Evolutionary conservation across 805 yeast species (phyloP).

Genomic region (Yamadazyma ubonensis): DNA sequence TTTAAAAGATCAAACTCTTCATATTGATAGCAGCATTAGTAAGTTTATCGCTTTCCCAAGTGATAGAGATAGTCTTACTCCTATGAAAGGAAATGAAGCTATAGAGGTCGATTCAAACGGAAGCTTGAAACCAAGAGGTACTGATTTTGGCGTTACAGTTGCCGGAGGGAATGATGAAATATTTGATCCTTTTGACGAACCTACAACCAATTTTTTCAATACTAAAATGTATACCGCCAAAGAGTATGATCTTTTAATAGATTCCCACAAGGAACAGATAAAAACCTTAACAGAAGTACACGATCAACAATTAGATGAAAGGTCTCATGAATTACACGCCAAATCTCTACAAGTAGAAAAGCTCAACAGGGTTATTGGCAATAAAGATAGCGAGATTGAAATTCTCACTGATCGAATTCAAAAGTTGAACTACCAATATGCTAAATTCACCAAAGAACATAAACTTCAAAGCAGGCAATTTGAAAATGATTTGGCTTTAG

Average conservation of each 20-base stretch:
- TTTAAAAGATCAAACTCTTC: constrained; percentile 5
- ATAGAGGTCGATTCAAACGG: too few relatives aligned
- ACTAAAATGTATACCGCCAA: constrained; percentile 9
- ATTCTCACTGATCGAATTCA: constrained; percentile 4
- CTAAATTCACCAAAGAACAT: constrained; percentile 5
- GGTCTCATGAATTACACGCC: not conserved
- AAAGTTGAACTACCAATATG: constrained; percentile 8
- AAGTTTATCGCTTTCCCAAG: constrained; percentile 8
- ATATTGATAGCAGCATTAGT: constrained; percentile 7
- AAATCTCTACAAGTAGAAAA: not conserved
- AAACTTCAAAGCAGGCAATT: not conserved
- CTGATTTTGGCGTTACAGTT: not conserved
- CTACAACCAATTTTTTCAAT: constrained; percentile 9
- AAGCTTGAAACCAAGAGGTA: too few relatives aligned
- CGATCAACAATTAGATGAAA: not conserved
- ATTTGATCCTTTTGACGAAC: constrained; percentile 8
- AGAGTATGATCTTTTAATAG: constrained; percentile 7
- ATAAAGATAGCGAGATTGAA: not conserved
- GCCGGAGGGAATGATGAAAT: not conserved
- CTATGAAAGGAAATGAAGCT: not conserved
- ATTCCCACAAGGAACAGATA: not conserved
- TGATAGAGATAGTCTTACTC: constrained; percentile 5
- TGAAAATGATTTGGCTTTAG: not conserved
- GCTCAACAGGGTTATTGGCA: not conserved
- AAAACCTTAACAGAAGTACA: constrained; percentile 2